These are phyloP conservation scores for Mortierella sp. DNA, from an alignment of 371 early-diverging fungal genomes.

Conservation along the genomic window DNA sequence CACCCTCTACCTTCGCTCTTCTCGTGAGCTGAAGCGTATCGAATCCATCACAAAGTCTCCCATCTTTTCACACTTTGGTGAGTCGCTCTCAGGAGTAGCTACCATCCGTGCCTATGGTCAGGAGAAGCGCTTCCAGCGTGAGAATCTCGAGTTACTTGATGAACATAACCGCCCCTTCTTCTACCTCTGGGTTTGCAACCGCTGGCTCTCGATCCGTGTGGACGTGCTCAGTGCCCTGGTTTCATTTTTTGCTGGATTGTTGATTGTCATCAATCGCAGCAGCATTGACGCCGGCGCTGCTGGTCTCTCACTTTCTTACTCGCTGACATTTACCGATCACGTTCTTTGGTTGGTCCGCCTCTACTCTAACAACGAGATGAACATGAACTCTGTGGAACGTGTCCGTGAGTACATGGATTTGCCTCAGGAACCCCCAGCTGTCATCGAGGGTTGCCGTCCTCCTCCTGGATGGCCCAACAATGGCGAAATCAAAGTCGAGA, in stretches of 20 bases:
- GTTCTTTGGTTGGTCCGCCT: constrained; percentile 85
- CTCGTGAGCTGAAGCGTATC: constrained; percentile 92
- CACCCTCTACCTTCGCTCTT: constrained; percentile 74
- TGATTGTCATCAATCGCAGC: constrained; percentile 61
- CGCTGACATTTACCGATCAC: constrained; percentile 75
- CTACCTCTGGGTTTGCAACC: constrained; percentile 87
- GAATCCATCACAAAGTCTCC: constrained; percentile 87
- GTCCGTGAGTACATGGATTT: constrained; percentile 79
- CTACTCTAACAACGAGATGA: constrained; percentile 86
- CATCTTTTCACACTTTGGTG: constrained; percentile 81
- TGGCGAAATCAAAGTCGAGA: constrained; percentile 72
- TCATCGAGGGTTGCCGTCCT: constrained; percentile 61
- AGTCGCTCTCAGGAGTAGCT: constrained; percentile 80
- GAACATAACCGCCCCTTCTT: constrained; percentile 85
- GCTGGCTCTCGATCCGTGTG: constrained; percentile 90
- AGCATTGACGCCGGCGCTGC: constrained; percentile 81
- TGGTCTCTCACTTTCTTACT: constrained; percentile 84
- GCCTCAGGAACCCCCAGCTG: constrained; percentile 77
- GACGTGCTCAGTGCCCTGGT: constrained; percentile 80
- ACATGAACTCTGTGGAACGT: constrained; percentile 89
- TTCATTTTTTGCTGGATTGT: constrained; percentile 77
- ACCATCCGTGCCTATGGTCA: constrained; percentile 85
- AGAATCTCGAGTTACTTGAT: constrained; percentile 70
- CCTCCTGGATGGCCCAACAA: constrained; percentile 78
- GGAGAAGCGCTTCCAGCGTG: constrained; percentile 70